A percentile compares a stretch with the other conserved stretches of the same genome.
These are phyloP conservation scores for Tylopilus cervinicoccineus DNA, from an alignment of 768 basidiomycete species.

Conservation along the genomic window DNA sequence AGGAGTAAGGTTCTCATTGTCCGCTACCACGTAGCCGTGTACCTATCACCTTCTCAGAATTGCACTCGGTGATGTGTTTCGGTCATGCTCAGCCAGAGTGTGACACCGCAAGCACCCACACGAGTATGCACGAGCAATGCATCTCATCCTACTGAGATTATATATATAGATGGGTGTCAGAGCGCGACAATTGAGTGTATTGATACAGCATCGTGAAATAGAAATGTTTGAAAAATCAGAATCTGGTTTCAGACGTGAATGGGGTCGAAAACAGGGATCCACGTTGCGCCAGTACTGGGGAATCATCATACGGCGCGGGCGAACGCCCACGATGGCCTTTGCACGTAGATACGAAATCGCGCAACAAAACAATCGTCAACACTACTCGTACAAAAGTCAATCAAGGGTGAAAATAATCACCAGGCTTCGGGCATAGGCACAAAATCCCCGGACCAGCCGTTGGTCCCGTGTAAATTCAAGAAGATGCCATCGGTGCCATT, in stretches of 20 bases:
- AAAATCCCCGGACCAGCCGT: slow-evolving; percentile 77
- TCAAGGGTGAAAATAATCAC: slow-evolving; percentile 40
- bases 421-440: slow-evolving; percentile 79
- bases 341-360: slow-evolving; percentile 14
- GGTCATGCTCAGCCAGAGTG: not conserved
- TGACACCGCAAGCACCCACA: not conserved
- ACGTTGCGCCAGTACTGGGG: not conserved
- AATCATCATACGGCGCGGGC: slow-evolving; percentile 18
- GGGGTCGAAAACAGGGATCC: not conserved
- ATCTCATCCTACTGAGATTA: not conserved
- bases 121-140: slow-evolving; percentile 2
- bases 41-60: slow-evolving; percentile 15
- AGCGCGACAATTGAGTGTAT: not conserved
- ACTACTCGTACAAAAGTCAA: slow-evolving; percentile 17
- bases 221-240: not conserved
- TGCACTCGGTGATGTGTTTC: slow-evolving; percentile 11
- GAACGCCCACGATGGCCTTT: slow-evolving; percentile 16
- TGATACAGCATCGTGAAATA: not conserved
- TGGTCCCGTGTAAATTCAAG: slow-evolving; percentile 63
- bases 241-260: not conserved
- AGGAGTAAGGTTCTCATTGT: slow-evolving; percentile 15
- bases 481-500: slow-evolving; percentile 93
- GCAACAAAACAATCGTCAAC: slow-evolving; percentile 24
- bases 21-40: slow-evolving; percentile 11
- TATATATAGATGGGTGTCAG: not conserved